These are phyloP conservation scores for Apiospora phragmitis DNA, from an alignment of 2,329 filamentous ascomycete species.

Conservation along the genomic window DNA sequence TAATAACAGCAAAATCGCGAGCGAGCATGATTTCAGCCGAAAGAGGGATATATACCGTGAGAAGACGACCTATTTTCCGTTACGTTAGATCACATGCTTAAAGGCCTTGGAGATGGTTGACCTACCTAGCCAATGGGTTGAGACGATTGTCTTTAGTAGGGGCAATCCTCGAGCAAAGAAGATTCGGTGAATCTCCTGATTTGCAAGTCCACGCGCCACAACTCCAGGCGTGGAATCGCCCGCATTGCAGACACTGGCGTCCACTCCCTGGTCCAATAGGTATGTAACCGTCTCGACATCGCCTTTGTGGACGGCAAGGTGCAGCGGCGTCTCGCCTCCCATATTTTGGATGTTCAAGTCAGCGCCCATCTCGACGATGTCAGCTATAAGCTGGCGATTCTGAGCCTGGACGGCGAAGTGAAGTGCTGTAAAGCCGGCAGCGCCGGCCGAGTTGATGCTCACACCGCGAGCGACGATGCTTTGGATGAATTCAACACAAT, in stretches of 20 bases:
- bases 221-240: not conserved
- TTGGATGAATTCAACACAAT: not conserved
- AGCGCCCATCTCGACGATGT: not conserved
- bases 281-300: not conserved
- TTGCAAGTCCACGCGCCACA: not conserved
- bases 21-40: too few species aligned
- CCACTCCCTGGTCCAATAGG: not conserved
- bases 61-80: too few species aligned
- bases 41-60: too few species aligned
- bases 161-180: not conserved
- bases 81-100: too few species aligned
- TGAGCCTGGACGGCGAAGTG: not conserved
- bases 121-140: too few species aligned
- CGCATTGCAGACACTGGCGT: not conserved
- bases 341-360: not conserved
- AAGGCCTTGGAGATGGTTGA: too few species aligned
- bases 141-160: too few species aligned
- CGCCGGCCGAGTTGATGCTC: not conserved
- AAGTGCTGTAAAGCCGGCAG: fast-evolving
- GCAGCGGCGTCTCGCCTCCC: not conserved
- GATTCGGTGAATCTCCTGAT: not conserved
- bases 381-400: not conserved
- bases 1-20: too few species aligned
- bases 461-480: not conserved
- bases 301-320: not conserved